These are phyloP conservation scores for Phytophthora syringae DNA, from an alignment of 352 stramenopile species.

Conservation along the genomic window DNA sequence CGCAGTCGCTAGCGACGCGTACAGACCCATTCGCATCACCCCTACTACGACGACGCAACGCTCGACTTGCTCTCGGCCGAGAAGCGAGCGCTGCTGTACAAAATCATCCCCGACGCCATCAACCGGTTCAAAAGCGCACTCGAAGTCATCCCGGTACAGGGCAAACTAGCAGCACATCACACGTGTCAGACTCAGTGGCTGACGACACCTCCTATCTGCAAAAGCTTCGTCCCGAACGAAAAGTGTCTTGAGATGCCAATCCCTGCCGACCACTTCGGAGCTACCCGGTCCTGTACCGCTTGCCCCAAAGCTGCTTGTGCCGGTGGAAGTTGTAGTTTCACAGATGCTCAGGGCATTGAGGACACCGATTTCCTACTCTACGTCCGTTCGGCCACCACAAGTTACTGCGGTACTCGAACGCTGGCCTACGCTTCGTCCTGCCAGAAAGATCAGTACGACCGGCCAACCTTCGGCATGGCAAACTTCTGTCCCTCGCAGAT, in stretches of 20 bases:
- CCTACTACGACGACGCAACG: slow-evolving; percentile 72
- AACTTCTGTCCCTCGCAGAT: slow-evolving; percentile 86
- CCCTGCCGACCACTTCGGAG: slow-evolving; percentile 62
- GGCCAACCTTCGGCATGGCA: slow-evolving; percentile 82
- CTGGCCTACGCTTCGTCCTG: slow-evolving; percentile 83
- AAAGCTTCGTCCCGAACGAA: slow-evolving; percentile 57
- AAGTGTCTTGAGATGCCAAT: slow-evolving; percentile 81
- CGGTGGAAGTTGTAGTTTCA: slow-evolving; percentile 47
- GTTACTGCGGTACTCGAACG: slow-evolving; percentile 57
- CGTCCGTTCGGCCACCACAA: slow-evolving; percentile 54
- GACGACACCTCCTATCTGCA: slow-evolving; percentile 63
- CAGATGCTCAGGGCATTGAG: slow-evolving; percentile 38
- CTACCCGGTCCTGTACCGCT: slow-evolving; percentile 47
- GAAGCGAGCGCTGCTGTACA: slow-evolving; percentile 54
- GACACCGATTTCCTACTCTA: slow-evolving; percentile 81
- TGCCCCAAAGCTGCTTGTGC: slow-evolving; percentile 52
- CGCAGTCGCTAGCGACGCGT: slow-evolving; percentile 24
- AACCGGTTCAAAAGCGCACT: slow-evolving; percentile 56
- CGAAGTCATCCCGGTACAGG: slow-evolving; percentile 67
- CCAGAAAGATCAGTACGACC: slow-evolving; percentile 87
- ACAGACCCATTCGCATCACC: slow-evolving; percentile 73
- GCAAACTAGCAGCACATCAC: slow-evolving; percentile 65
- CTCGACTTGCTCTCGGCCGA: slow-evolving; percentile 46
- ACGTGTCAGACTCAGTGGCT: slow-evolving; percentile 64
- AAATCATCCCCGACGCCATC: slow-evolving; percentile 76